These are phyloP conservation scores for Blakeslea trispora DNA, from an alignment of 371 early-diverging fungal genomes.

Conservation along the genomic window DNA sequence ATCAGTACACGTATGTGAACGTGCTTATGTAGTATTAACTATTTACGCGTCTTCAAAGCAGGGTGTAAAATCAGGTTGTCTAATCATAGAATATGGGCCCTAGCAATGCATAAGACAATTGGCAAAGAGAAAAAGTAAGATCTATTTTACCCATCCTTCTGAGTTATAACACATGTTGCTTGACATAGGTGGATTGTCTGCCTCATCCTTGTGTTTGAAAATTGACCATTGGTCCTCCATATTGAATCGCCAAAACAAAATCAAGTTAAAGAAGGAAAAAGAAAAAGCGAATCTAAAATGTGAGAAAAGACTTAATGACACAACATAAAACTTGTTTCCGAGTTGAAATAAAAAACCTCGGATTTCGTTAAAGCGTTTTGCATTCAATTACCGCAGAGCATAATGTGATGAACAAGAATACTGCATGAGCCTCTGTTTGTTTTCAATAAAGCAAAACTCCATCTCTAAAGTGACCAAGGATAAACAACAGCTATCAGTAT, in stretches of 20 bases:
- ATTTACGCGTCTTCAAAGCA: conserved; percentile 64
- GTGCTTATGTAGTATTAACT: not conserved
- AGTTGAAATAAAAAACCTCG: not conserved
- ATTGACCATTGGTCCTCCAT: conserved; percentile 9
- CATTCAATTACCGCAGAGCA: too few species aligned
- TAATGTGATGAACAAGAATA: too few species aligned
- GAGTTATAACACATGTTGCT: conserved; percentile 18
- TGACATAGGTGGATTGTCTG: conserved; percentile 2
- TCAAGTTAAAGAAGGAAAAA: not conserved
- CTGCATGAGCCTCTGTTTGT: too few species aligned
- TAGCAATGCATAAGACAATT: conserved; percentile 18
- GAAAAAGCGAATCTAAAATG: not conserved
- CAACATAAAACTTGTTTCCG: not conserved
- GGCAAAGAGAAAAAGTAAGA: not conserved
- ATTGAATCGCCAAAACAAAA: too few species aligned
- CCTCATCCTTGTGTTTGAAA: conserved; percentile 6
- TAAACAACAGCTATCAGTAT: too few species aligned
- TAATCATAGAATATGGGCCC: conserved; percentile 58
- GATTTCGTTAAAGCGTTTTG: not conserved
- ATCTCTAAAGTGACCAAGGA: too few species aligned
- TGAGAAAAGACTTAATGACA: not conserved
- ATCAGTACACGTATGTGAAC: not conserved
- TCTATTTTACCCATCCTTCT: conserved; percentile 21
- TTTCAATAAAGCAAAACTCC: too few species aligned
- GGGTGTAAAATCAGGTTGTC: conserved; percentile 59